Evolutionary conservation across 805 yeast genomes (phyloP).

Genomic region (Metschnikowia matae): DNA sequence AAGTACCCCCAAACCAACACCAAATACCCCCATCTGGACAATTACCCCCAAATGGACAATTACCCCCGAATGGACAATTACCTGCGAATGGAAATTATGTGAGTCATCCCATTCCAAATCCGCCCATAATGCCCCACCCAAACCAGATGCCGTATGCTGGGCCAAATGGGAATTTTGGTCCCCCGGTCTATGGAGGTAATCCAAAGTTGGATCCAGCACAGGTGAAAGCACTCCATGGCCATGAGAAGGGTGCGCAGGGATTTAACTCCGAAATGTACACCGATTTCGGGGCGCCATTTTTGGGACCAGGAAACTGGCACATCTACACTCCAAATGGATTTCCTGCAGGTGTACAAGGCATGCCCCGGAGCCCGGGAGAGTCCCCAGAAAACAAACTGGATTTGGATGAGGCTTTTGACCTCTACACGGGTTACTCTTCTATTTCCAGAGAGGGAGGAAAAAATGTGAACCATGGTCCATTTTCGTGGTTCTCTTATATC

Average conservation of each 20-base stretch:
- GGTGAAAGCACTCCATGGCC: not conserved
- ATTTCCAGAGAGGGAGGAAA: slow-evolving; percentile 32
- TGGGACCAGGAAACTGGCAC: not conserved
- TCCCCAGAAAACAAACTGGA: not conserved
- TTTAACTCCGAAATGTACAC: not conserved
- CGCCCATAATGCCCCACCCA: not conserved
- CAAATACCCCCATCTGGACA: too few relatives aligned
- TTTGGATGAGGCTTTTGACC: slow-evolving; percentile 35
- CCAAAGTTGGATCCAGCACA: not conserved
- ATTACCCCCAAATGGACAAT: too few relatives aligned
- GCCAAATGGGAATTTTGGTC: not conserved
- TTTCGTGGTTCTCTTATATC: slow-evolving; percentile 46
- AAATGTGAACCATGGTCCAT: slow-evolving; percentile 48
- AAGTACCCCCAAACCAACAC: not conserved
- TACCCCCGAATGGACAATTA: too few relatives aligned
- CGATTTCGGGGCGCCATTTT: not conserved
- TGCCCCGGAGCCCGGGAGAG: not conserved
- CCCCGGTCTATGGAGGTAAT: not conserved
- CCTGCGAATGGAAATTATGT: not conserved
- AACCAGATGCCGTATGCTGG: not conserved
- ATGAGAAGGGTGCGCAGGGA: not conserved
- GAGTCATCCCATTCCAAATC: not conserved
- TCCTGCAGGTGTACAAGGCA: not conserved
- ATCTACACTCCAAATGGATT: not conserved
- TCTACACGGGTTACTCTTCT: slow-evolving; percentile 42